These are phyloP conservation scores for Pleurotus giganteus DNA, from an alignment of 768 basidiomycete genomes.

Conservation along the genomic window DNA sequence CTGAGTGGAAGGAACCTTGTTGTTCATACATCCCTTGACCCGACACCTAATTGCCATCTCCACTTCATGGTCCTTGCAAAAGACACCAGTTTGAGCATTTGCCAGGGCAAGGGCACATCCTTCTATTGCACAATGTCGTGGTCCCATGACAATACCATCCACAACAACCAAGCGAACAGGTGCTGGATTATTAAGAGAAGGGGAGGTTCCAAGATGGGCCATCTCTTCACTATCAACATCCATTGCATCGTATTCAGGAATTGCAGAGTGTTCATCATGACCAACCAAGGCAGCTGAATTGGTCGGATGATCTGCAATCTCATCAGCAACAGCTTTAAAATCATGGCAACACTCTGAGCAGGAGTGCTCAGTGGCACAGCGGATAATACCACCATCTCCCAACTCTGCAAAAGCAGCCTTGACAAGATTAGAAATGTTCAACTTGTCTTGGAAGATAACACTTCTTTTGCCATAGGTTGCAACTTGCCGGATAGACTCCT, in stretches of 20 bases:
- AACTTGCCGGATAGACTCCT: conserved; percentile 12
- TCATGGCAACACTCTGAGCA: conserved; percentile 14
- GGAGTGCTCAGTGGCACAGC: conserved; percentile 9
- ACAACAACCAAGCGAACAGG: conserved; percentile 12
- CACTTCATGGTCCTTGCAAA: conserved; percentile 3
- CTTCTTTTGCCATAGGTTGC: background rate
- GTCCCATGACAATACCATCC: conserved; percentile 16
- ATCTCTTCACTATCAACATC: background rate
- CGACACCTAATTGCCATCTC: background rate
- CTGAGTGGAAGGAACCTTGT: background rate
- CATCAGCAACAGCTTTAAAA: conserved; percentile 12
- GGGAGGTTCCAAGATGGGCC: background rate
- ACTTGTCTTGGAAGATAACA: conserved; percentile 7
- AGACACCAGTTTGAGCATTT: conserved; percentile 8
- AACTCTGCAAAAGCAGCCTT: conserved; percentile 11
- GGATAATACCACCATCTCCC: conserved; percentile 13
- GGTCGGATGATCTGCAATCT: background rate
- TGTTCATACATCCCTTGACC: conserved; percentile 8
- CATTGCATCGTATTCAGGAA: conserved; percentile 8
- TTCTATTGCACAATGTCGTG: conserved; percentile 12
- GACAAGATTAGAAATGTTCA: conserved; percentile 11
- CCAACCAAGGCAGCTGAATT: conserved; percentile 14
- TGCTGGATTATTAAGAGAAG: background rate
- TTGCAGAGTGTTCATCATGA: conserved; percentile 13
- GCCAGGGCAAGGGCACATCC: conserved; percentile 1